Base-by-base conservation (phyloP, 768 basidiomycete species). In the Amanita exitialis region DNA sequence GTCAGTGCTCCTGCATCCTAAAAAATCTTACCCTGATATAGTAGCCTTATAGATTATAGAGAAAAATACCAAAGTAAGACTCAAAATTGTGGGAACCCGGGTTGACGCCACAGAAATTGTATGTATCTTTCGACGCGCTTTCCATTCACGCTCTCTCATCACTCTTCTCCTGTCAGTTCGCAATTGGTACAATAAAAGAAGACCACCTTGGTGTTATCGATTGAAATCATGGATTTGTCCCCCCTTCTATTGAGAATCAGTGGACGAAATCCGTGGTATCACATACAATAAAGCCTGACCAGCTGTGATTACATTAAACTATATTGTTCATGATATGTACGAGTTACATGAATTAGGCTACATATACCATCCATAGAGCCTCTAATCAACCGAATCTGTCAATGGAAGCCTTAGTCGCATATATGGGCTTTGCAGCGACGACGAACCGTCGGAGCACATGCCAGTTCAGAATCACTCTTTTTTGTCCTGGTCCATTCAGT, bases 81-180 rank as follows among this genome's bases (percentile, higher is more conserved):
- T 97, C 66, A 95, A 97, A 69, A 91, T 99, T 39, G 94, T 99
- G n/a, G 96, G 96, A 28, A 96, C 93, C 20, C 82, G 94, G 62
- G 90, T 97, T 3, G 96, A 99, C 62, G 93, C 94, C 30, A 97
- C 93, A 20, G 94, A 98, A 68, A 96, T 99, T 58, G 93, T 94
- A 63, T 57, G 90, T 71, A 6, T 16, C 44, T 8, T 2, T 28
- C 30, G 23, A 7, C 39, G 12, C 6, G 6, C 10, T 44, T n/a
- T 12, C 44, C 32, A 45, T 15, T 23, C 39, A 9, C 39, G 28
- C 49, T 55, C 10, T 53, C 41, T 47, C 37, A 42, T 5, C 30
- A 10, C 18, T 15, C 16, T 25, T n/a, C 48, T 36, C 48, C 44
- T 16, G 46, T 6, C 41, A 96, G 93, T 97, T 97, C 59, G 93